Evolutionary conservation across 176 grass and related monocot species (phyloP).

Genomic region (Bothriochloa decipiens): DNA sequence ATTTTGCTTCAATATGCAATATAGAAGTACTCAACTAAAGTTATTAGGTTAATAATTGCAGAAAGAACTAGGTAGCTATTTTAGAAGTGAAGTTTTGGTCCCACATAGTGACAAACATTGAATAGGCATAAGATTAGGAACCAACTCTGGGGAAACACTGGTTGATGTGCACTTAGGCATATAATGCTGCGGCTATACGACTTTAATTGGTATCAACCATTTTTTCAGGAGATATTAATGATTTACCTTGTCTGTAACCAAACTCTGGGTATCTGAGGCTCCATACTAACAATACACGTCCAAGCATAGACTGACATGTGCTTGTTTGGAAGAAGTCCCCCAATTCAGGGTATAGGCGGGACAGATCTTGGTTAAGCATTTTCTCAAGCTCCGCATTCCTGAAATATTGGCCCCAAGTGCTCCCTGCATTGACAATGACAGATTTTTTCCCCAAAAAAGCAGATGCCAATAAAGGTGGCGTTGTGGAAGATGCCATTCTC

Average conservation of each 20-base stretch:
- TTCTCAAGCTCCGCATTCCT: constrained; percentile 92
- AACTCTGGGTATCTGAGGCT: constrained; percentile 93
- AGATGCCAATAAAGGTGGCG: not conserved
- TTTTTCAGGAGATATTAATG: constrained; percentile 16
- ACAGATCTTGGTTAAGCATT: constrained; percentile 93
- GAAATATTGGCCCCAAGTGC: constrained; percentile 97
- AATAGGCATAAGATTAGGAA: constrained; percentile 4
- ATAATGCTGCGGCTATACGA: not conserved
- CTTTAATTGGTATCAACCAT: not conserved
- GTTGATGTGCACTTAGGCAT: not conserved
- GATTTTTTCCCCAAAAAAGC: not conserved
- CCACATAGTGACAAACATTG: not conserved
- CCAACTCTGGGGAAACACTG: constrained; percentile 16
- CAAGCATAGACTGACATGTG: constrained; percentile 81
- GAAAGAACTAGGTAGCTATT: constrained; percentile 12
- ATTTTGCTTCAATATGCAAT: constrained; percentile 9
- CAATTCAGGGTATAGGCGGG: constrained; percentile 83
- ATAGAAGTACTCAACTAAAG: constrained; percentile 6
- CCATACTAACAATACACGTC: constrained; percentile 86
- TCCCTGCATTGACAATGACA: constrained; percentile 61
- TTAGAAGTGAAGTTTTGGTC: not conserved
- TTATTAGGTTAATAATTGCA: constrained; percentile 17
- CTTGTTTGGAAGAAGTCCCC: constrained; percentile 83
- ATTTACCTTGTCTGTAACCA: constrained; percentile 90
- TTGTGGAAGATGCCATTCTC: not conserved